These are phyloP conservation scores for Penicillium sp. DNA, from an alignment of 2,329 filamentous ascomycete species.

Conservation along the genomic window DNA sequence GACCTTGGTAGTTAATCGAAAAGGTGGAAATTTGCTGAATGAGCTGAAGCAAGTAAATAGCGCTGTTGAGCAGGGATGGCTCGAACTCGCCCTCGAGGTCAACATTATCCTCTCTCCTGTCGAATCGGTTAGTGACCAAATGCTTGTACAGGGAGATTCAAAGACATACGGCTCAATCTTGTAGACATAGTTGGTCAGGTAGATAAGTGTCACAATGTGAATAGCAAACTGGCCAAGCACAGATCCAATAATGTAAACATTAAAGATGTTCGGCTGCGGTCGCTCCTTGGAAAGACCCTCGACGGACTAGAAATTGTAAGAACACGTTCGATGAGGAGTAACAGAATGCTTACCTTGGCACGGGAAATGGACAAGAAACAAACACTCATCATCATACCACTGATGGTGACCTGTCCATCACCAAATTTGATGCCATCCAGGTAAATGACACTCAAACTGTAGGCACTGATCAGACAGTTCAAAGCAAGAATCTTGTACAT, in stretches of 20 bases:
- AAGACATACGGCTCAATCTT: slow-evolving; percentile 69
- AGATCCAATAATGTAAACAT: slow-evolving; percentile 96
- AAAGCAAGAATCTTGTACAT: slow-evolving; percentile 99
- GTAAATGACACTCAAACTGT: slow-evolving; percentile 93
- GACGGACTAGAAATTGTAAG: slow-evolving; percentile 56
- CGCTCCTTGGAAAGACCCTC: slow-evolving; percentile 89
- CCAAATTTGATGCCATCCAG: slow-evolving; percentile 99
- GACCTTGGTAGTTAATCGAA: slow-evolving; percentile 97
- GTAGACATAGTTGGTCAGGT: slow-evolving; percentile 85
- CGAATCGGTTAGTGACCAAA: slow-evolving; percentile 18
- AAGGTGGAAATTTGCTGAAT: slow-evolving; percentile 99
- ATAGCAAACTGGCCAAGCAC: slow-evolving; percentile 96
- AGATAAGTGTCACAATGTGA: slow-evolving; percentile 89
- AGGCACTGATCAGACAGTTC: slow-evolving; percentile 96
- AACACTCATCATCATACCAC: slow-evolving; percentile 98
- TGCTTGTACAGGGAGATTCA: neutral
- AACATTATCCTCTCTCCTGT: slow-evolving; percentile 55
- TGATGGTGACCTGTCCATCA: slow-evolving; percentile 96
- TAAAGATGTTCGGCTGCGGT: slow-evolving; percentile 98
- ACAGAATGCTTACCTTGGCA: slow-evolving; percentile 58
- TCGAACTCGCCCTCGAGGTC: slow-evolving; percentile 93
- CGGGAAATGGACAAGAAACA: slow-evolving; percentile 99
- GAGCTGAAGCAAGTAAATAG: slow-evolving; percentile 92
- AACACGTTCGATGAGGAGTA: neutral
- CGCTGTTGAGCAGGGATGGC: slow-evolving; percentile 90